Base-by-base conservation (phyloP, 345 rosid genomes). In the thale cress (Arabidopsis thaliana) region DNA sequence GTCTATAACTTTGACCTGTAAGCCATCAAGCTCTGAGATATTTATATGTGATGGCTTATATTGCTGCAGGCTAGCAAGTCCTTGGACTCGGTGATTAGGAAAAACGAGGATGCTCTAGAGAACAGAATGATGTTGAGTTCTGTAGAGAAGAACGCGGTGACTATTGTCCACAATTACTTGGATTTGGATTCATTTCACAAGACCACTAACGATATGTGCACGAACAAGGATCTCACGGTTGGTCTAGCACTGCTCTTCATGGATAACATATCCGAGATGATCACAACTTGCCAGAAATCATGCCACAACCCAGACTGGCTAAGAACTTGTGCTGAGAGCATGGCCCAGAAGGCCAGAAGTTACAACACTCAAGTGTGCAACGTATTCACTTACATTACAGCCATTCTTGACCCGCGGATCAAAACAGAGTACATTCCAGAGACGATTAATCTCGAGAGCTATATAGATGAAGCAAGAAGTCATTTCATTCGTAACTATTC, bases 181-280 rank as follows among this genome's bases (percentile, higher is more conserved):
- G 96, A 94, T 78, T 87, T 93, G 67, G 98, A 94, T 74, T 94
- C 96, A 14, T 93, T 93, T 73, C 83, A 91, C 82, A 91, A 89
- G 77, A 87, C 96, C 56, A 89, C 96, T 2, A 83, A 78, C 36
- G 84, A 93, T 79, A 89, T 93, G 81, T 89, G 94, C 80, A 81
- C 86, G 24, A 87, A 81, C 84, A 87, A 84, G 74, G 85, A 90
- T 33, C 90, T 88, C 40, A 89, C 97, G 0, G 77, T 94, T 25
- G 98, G 97, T 72, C 76, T 91, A 79, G 87, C 89, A 80, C 90
- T 91, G 48, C 91, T 93, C 85, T 91, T 91, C 82, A 94, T 94
- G 97, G 98, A 94, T 79, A 91, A 94, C 82, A 86, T 94, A 60
- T 87, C 93, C 13, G 95, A 94, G 84, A 91, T 79, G 86, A 94